Conservation (phyloP, 2,329 filamentous ascomycete species). For the Hypoxylon rubiginosum region DNA sequence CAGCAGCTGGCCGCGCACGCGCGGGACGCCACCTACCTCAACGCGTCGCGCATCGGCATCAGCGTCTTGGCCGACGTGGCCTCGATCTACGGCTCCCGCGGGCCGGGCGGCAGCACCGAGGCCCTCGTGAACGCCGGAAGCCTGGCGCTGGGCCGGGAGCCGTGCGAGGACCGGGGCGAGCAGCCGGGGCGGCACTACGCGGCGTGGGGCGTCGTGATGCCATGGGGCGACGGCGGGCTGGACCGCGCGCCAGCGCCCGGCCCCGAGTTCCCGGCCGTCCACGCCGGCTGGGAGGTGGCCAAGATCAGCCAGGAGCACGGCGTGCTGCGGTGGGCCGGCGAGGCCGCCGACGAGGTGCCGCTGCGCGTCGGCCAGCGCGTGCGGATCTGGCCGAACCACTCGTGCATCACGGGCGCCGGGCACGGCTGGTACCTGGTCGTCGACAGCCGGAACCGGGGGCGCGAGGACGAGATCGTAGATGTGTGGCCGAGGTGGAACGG, state of each 20-base stretch:
- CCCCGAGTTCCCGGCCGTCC: slow-evolving; percentile 58
- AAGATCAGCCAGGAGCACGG: slow-evolving; percentile 85
- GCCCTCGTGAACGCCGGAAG: slow-evolving; percentile 77
- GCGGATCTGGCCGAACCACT: slow-evolving; percentile 83
- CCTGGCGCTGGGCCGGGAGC: slow-evolving; percentile 79
- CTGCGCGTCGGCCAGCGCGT: slow-evolving; percentile 75
- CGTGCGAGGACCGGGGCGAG: slow-evolving; percentile 67
- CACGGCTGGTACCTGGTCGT: slow-evolving; percentile 82
- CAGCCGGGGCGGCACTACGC: slow-evolving; percentile 64
- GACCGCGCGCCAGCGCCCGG: slow-evolving; percentile 53
- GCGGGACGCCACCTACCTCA: slow-evolving; percentile 57
- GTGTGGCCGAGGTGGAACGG: slow-evolving; percentile 80
- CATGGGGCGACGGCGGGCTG: slow-evolving; percentile 62
- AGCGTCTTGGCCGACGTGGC: slow-evolving; percentile 79
- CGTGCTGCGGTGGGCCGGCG: slow-evolving; percentile 71
- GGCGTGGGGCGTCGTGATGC: slow-evolving; percentile 77
- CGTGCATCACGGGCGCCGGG: slow-evolving; percentile 79
- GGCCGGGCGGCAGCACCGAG: slow-evolving; percentile 64
- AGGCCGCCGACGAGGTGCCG: slow-evolving; percentile 60
- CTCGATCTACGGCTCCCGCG: slow-evolving; percentile 74
- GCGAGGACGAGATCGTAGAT: slow-evolving; percentile 76
- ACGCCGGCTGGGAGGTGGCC: slow-evolving; percentile 75
- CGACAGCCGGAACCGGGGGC: slow-evolving; percentile 68
- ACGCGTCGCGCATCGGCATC: slow-evolving; percentile 71
- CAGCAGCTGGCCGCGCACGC: slow-evolving; percentile 83